Evolutionary conservation across 2,329 filamentous ascomycete species (phyloP).

Genomic region (Microthyrium microscopicum): DNA sequence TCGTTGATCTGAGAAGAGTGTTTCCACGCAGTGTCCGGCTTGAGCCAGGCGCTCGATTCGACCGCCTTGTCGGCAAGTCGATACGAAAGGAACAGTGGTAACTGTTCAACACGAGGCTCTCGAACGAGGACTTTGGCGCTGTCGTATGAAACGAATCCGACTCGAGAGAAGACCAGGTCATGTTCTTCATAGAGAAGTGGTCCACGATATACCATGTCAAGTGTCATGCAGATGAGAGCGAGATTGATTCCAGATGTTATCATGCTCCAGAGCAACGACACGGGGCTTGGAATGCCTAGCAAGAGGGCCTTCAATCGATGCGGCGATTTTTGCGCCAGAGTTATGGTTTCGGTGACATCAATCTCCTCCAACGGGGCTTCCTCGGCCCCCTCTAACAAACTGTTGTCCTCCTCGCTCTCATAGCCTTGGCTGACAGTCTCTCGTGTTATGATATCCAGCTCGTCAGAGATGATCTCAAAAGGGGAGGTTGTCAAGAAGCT

Average conservation of each 20-base stretch:
- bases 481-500: slow-evolving; percentile 40
- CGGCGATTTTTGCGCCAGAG: slow-evolving; percentile 40
- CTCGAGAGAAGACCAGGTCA: slow-evolving; percentile 67
- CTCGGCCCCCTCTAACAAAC: slow-evolving; percentile 23
- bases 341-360: slow-evolving; percentile 45
- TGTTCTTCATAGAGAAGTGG: slow-evolving; percentile 51
- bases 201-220: slow-evolving; percentile 65
- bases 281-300: slow-evolving; percentile 57
- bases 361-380: slow-evolving; percentile 25
- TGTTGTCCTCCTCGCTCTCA: slow-evolving; percentile 13
- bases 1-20: slow-evolving; percentile 42
- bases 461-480: slow-evolving; percentile 40
- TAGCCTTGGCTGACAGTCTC: slow-evolving; percentile 20
- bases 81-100: slow-evolving; percentile 60
- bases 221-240: slow-evolving; percentile 47
- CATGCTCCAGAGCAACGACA: slow-evolving; percentile 48
- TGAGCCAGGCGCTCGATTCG: slow-evolving; percentile 34
- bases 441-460: slow-evolving; percentile 33
- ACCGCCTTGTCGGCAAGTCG: slow-evolving; percentile 20
- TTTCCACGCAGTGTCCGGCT: slow-evolving; percentile 46
- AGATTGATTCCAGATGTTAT: slow-evolving; percentile 58
- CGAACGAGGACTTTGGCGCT: slow-evolving; percentile 70
- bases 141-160: slow-evolving; percentile 71
- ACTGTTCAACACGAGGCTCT: slow-evolving; percentile 58
- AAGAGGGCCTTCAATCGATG: slow-evolving; percentile 50